These are phyloP conservation scores for Aspergillus chevalieri DNA, from an alignment of 2,329 filamentous ascomycete genomes.

Conservation along the genomic window DNA sequence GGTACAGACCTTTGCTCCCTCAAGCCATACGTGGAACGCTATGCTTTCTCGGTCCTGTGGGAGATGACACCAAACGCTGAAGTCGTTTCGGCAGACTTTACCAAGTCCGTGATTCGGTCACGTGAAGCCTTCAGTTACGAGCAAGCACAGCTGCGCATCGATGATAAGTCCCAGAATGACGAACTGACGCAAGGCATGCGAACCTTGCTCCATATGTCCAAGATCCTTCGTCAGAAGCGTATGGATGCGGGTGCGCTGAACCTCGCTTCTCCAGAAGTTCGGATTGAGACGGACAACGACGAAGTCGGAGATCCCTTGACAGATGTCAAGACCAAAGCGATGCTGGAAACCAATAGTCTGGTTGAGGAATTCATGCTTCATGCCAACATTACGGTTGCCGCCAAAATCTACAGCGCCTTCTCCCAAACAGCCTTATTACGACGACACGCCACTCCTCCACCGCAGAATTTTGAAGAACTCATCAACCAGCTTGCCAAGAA, in stretches of 20 bases:
- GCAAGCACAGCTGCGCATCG: slow-evolving; percentile 87
- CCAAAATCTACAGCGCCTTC: slow-evolving; percentile 83
- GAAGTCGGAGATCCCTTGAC: slow-evolving; percentile 87
- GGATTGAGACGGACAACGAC: slow-evolving; percentile 88
- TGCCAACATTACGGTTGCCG: slow-evolving; percentile 90
- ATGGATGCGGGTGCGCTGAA: slow-evolving; percentile 94
- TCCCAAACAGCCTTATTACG: slow-evolving; percentile 92
- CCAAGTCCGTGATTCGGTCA: slow-evolving; percentile 95
- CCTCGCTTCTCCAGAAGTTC: slow-evolving; percentile 94
- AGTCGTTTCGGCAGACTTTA: slow-evolving; percentile 78
- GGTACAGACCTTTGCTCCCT: slow-evolving; percentile 94
- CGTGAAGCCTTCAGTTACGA: slow-evolving; percentile 97
- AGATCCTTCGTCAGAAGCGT: slow-evolving; percentile 88
- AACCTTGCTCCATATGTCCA: slow-evolving; percentile 77
- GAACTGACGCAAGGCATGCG: slow-evolving; percentile 88
- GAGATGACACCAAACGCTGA: slow-evolving; percentile 81
- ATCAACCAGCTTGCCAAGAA: slow-evolving; percentile 85
- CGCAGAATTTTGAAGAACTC: slow-evolving; percentile 94
- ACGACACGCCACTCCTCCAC: slow-evolving; percentile 84
- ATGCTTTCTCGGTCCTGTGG: slow-evolving; percentile 80
- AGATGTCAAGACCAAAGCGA: slow-evolving; percentile 90
- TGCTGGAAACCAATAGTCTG: slow-evolving; percentile 91
- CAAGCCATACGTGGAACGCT: slow-evolving; percentile 95
- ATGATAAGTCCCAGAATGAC: slow-evolving; percentile 79
- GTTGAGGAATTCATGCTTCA: slow-evolving; percentile 99